Evolutionary conservation across 148 eudicot genomes (phyloP).

Genomic region (Chenopodium berlandieri): DNA sequence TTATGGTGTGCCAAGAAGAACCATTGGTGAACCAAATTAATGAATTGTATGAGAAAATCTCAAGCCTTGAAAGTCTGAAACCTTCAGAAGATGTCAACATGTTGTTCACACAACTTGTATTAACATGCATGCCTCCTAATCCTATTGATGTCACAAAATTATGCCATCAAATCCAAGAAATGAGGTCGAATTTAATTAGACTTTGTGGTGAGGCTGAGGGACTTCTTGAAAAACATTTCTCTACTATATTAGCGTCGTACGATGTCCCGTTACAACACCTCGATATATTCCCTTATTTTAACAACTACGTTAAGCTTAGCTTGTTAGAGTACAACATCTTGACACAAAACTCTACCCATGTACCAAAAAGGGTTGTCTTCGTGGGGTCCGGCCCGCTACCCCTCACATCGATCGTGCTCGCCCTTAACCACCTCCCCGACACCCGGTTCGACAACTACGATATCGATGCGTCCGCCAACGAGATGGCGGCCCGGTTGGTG

Average conservation of each 20-base stretch:
- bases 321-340: conserved; percentile 61
- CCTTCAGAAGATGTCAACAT: conserved; percentile 44
- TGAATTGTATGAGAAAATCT: conserved; percentile 36
- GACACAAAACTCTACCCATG: conserved; percentile 27
- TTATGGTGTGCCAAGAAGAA: conserved; percentile 41
- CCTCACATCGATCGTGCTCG: conserved; percentile 76
- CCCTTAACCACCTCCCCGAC: conserved; percentile 54
- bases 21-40: conserved; percentile 37
- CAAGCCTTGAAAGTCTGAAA: conserved; percentile 36
- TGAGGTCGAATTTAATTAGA: conserved; percentile 61
- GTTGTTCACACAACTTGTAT: conserved; percentile 54
- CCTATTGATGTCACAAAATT: conserved; percentile 68
- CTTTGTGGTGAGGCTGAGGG: conserved; percentile 88
- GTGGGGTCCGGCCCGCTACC: conserved; percentile 95
- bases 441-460: conserved; percentile 80
- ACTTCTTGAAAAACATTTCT: conserved; percentile 66
- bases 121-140: conserved; percentile 67
- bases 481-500: conserved; percentile 58
- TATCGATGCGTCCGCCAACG: conserved; percentile 62
- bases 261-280: conserved; percentile 67
- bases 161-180: conserved; percentile 48
- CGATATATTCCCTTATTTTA: conserved; percentile 65
- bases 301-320: conserved; percentile 75
- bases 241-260: conserved; percentile 52
- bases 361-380: conserved; percentile 58